Percentiles rank a stretch among this genome's conserved stretches.
phyloP scores from a whole-genome alignment of 192 early-diverging fungal species.

The Podila epigama region DNA sequence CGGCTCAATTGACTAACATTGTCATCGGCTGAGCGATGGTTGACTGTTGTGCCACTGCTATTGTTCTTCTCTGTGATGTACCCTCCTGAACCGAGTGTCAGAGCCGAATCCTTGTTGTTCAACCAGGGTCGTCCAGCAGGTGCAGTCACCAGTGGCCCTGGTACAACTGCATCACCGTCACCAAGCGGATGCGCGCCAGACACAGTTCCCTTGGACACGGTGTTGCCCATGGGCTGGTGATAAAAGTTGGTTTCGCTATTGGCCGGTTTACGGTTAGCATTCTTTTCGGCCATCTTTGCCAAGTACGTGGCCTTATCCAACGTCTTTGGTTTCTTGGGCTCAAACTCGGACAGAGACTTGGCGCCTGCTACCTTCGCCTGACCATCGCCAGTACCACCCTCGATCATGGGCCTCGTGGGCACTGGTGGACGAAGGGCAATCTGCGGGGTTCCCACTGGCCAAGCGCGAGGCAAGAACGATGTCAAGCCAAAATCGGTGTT shows the following conservation, averaged over 20 bases:
- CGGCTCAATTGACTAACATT: slow-evolving; percentile 18
- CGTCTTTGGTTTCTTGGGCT: slow-evolving; percentile 44
- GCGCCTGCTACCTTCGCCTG: slow-evolving; percentile 5
- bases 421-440: slow-evolving; percentile 15
- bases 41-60: background rate
- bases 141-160: slow-evolving; percentile 18
- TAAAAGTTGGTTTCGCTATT: slow-evolving; percentile 30
- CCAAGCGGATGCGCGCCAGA: slow-evolving; percentile 25
- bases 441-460: slow-evolving; percentile 41
- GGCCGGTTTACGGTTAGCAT: slow-evolving; percentile 23
- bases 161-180: slow-evolving; percentile 5
- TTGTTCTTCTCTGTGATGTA: slow-evolving; percentile 32
- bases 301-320: slow-evolving; percentile 49
- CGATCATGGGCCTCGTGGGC: slow-evolving; percentile 10
- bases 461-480: slow-evolving; percentile 22
- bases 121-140: slow-evolving; percentile 32
- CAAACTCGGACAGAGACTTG: slow-evolving; percentile 47
- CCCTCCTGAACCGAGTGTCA: slow-evolving; percentile 20
- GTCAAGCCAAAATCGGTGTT: slow-evolving; percentile 43
- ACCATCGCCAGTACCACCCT: slow-evolving; percentile 6
- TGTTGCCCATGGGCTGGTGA: slow-evolving; percentile 11
- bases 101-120: slow-evolving; percentile 20
- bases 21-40: background rate
- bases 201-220: slow-evolving; percentile 15
- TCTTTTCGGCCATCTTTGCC: slow-evolving; percentile 43